Base-by-base conservation (phyloP, 108 stramenopile genomes). In the Pinguiococcus pyrenoidosus region DNA sequence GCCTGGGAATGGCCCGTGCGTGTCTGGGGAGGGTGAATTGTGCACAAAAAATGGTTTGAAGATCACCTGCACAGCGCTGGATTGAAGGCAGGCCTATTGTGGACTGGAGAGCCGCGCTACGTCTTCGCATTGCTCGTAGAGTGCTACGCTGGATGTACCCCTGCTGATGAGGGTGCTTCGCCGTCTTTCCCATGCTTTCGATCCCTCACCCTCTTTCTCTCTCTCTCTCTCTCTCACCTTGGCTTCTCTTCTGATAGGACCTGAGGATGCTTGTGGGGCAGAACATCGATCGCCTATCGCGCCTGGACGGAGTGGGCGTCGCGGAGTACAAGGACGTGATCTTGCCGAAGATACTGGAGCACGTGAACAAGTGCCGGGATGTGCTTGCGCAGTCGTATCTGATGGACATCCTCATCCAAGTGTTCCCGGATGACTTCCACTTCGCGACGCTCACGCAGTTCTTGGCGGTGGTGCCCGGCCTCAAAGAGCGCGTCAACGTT, bases 381-480 rank as follows among this genome's bases (percentile, higher is more conserved):
- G 81, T 84, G 9, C 57, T 99, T 38, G 87, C 92, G 1, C 97
- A 99, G 69, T 82, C 89, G 10, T 99, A 96, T 57, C 62, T 99
- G 38, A 81, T 99, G 70, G 97, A 99, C 69, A 92, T 90, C 57
- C 78, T 96, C 55, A 80, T 91, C 18, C 92, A 99, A 72, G 89
- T 47, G 12, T 99, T 99, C 46, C 93, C 93, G 3, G 87, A 89
- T 59, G 87, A 90, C 50, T 99, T 86, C 66, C 93, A 96, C 57
- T 73, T 96, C 44, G 85, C 82, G 36, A 94, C 97, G 4, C 72
- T 99, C 62, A 84, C 81, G 30, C 64, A 76, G 36, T 78, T 95
- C 24, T 56, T 99, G 55, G 70, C 27, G 8, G 51, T 58, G 2
- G 51, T 61, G n/a, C 79, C 84, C 21, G 71, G 66, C 44, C 64